These are phyloP conservation scores for Cucumis cinereus DNA, from an alignment of 306 rosid genomes.

Conservation along the genomic window DNA sequence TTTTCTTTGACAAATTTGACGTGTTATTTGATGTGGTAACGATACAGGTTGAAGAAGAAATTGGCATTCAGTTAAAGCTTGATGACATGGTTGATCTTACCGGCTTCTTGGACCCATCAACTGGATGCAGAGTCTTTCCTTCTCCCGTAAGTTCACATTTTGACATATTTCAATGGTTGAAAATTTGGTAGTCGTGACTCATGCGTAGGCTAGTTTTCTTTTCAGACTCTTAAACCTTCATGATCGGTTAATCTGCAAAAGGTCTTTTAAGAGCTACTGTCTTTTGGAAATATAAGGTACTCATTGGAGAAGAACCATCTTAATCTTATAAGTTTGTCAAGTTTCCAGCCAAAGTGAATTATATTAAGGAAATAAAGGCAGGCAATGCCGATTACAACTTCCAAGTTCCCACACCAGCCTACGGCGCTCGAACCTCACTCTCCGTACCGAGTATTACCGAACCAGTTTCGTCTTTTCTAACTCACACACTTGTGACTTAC, in stretches of 20 bases:
- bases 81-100: slow-evolving; percentile 80
- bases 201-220: neutral
- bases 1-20: neutral
- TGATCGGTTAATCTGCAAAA: neutral
- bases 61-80: slow-evolving; percentile 53
- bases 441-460: neutral
- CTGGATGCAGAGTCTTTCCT: slow-evolving; percentile 67
- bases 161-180: neutral
- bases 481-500: neutral
- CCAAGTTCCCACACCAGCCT: neutral
- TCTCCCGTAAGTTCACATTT: slow-evolving; percentile 40
- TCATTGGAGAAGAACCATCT: neutral
- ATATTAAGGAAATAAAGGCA: neutral
- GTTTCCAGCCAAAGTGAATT: neutral
- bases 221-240: neutral
- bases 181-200: neutral
- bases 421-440: neutral
- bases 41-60: slow-evolving; percentile 82
- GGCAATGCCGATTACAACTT: neutral
- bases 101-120: slow-evolving; percentile 57
- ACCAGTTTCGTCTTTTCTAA: neutral
- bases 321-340: neutral
- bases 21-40: neutral
- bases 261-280: neutral
- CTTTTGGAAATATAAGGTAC: neutral